Percentiles rank a stretch among this genome's conserved stretches.
phyloP scores from a whole-genome alignment of 2,329 filamentous ascomycete species.

The Epichloe sylvatica region DNA sequence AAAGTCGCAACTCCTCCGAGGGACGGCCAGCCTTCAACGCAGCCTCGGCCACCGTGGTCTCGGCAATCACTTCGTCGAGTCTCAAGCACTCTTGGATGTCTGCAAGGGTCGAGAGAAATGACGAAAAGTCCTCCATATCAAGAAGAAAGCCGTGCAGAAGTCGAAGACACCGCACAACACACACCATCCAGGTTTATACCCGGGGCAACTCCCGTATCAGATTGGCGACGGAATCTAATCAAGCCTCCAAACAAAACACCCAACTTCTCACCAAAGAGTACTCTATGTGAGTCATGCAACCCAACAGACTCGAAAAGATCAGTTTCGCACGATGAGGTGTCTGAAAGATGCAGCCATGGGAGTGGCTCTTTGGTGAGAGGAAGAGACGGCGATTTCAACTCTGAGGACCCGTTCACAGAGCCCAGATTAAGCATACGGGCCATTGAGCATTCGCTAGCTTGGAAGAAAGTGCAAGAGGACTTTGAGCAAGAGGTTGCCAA shows the following conservation, averaged over 20 bases:
- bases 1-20: neutral
- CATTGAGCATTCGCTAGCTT: slow-evolving; percentile 16
- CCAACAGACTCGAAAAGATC: neutral
- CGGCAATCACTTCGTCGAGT: slow-evolving; percentile 3
- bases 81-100: neutral
- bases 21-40: neutral
- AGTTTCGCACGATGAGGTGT: neutral
- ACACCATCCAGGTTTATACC: neutral
- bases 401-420: slow-evolving; percentile 5
- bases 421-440: slow-evolving; percentile 15
- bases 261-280: neutral
- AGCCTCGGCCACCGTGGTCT: slow-evolving; percentile 3
- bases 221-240: slow-evolving; percentile 6
- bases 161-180: neutral
- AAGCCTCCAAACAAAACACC: neutral
- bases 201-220: slow-evolving; percentile 3
- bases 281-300: slow-evolving; percentile 8
- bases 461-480: slow-evolving; percentile 10
- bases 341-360: slow-evolving; percentile 2
- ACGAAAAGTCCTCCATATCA: neutral
- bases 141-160: neutral
- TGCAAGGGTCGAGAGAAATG: neutral
- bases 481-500: slow-evolving; percentile 4
- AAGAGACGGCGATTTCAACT: neutral
- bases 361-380: neutral